Base-by-base conservation (phyloP, 2,329 filamentous ascomycete genomes). In the Hypoxylon sp. region DNA sequence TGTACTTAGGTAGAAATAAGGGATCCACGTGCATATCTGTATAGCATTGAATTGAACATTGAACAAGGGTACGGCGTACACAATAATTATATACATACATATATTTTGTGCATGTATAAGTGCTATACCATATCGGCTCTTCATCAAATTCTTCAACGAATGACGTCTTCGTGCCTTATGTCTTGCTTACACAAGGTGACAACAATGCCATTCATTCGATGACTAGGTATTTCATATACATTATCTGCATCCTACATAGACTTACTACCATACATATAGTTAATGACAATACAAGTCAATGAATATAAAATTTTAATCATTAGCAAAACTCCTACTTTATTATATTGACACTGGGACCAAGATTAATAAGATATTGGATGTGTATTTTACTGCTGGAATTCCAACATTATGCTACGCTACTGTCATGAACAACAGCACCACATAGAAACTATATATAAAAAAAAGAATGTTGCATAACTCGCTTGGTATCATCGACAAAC, bases 401-500 rank as follows among this genome's bases (percentile, higher is more conserved):
- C 39, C 39, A 11, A 22, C n/a, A 17, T 22, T 10, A 44, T 44
- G 17, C 17, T 11, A 44, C 47, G 51, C 31, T 59, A 59, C 37
- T 11, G 37, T 37, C 51, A 57, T 59, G 19, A 63, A 63, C n/a
- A 52, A 55, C 22, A 52, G 52, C 22, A 39, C 29, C 13, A 22
- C 35, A n/a, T 48, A n/a, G 57, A 42, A 60, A 59, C 39, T 11
- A 44, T 22, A 44, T 22, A 22, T 14, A 64, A 44, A 35, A 59
- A 52, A 57, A 60, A 5, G 53, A 22, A 44, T 42, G 3, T 62
- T 44, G 39, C 55, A 64, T 65, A 55, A 37, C 42, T 66, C 37
- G 52, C 44, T 54, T 73, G 71, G 71, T 74, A 74, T 72, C 63
- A 69, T 73, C 39, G 59, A 63, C 65, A 71, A 65, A 69, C 65